Base-by-base conservation (phyloP, 2,329 filamentous ascomycete genomes). In the Ceratocystis alfenasii region DNA sequence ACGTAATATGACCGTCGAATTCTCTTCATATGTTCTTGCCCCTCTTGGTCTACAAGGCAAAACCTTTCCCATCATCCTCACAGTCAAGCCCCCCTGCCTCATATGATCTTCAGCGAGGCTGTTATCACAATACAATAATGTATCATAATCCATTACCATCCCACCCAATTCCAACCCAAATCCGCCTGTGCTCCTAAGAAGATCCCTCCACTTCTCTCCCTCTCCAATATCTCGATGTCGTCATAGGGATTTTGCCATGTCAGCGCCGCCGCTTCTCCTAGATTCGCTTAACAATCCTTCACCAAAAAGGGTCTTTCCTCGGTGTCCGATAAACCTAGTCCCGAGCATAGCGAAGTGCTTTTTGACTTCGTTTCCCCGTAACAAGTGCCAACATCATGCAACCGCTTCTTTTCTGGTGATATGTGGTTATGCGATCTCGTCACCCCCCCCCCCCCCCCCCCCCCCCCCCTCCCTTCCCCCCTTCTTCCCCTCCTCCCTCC, bases 241-340 rank as follows among this genome's bases (percentile, higher is more conserved):
- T 57, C 53, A 46, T 45, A 8, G 25, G 36, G 59, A 46, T 46
- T 41, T 28, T 30, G 22, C 15, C 53, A 30, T 57, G 53, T 30
- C 53, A 57, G 25, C 53, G 53, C 53, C 53, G 53, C 53, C 53
- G 53, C 53, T 28, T 57, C 53, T 30, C 28, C 20, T 53, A 53
- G 10, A 6, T 30, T 57, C 53, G 25, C 53, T 57, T 57, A 30
- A 33, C 2, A 57, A 22, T 57, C 53, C 53, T 57, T 15, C 22
- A 30, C 53, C 28, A 30, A 30, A n/a, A 57, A 57, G 25, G 53
- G 53, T 33, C 53, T 57, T 57, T 57, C 30, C 4, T 57, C 53
- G 53, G 53, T 30, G 22, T 30, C 25, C 10, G 25, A 20, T 28
- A 45, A 25, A 8, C 33, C 59, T 22, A 41, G 36, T 12, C 41